Evolutionary conservation across 2,329 filamentous ascomycete genomes (phyloP), one percentile per base, ranked within the genome.

Genomic region (Sphaerostilbella broomeana): DNA sequence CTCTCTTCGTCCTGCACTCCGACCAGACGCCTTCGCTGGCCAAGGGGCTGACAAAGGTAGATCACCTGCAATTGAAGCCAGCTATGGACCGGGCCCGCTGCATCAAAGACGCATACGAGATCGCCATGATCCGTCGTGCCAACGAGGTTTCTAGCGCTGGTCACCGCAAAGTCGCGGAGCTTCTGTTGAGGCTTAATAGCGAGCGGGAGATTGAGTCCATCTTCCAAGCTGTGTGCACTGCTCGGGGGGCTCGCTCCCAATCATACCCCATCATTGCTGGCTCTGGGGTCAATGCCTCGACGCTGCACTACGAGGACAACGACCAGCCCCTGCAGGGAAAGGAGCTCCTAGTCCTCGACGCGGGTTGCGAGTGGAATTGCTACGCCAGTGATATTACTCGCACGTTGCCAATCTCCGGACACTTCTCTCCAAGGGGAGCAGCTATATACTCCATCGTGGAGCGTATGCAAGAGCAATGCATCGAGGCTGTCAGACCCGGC

Each of bases 351-450:
- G 80, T 94, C 15, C 69, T 98, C 4, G 90, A 98, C 57, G 89
- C 90, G 2, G 89, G 87, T 3, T 84, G 81, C 49, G 90, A 97
- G 61, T 94, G 80, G 63, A 66, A 79, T 34, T 81, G 84, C 51
- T 97, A 98, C 59, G 87, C 87, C 20, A 85, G 84, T 42, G 90
- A 97, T 60, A 79, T 97, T 19, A 97, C 92, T 0, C 78, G 90
- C 25, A 92, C 89, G 0, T 79, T 95, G 49, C 90, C 90, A 4
- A 64, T 95, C 16, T 75, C 72, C 11, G 84, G 85, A 5, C 42
- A 46, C 1, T 94, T 87, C 50, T 75, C 77, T 0, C 59, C 70
- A 11, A 83, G 90, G 57, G 81, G 81, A 1, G 72, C 74, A 33
- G 73, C 77, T 8, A 81, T 95, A 37, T 89, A 95, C 58, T 70